Evolutionary conservation across 441 rosid genomes (phyloP).

Genomic region (Mallotus repandus): DNA sequence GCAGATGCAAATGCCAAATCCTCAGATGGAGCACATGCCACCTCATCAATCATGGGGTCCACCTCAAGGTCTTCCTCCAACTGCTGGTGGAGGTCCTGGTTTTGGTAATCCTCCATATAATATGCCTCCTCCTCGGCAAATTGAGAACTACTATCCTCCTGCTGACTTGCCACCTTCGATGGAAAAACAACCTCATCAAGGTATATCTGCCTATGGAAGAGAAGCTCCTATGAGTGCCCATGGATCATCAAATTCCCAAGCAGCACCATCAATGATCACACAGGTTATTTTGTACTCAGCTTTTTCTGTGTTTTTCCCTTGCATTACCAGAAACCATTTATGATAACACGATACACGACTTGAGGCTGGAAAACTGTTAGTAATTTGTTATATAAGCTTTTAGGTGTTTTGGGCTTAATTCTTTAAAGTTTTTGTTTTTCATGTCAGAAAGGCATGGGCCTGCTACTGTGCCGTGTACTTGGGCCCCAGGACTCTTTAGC

Average conservation of each 20-base stretch:
- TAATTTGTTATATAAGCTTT: no score
- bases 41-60: constrained; percentile 93
- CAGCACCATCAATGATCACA: constrained; percentile 84
- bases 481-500: no score
- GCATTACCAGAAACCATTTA: neutral
- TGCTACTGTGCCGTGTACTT: no score
- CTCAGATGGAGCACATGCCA: constrained; percentile 81
- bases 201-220: constrained; percentile 94
- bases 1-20: constrained; percentile 82
- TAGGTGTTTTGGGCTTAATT: no score
- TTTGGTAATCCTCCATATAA: constrained; percentile 64
- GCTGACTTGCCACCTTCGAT: constrained; percentile 72
- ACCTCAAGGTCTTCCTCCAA: constrained; percentile 78
- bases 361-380: constrained; percentile 4
- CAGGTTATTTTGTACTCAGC: constrained; percentile 49
- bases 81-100: constrained; percentile 69
- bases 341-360: neutral
- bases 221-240: constrained; percentile 73
- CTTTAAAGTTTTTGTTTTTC: no score
- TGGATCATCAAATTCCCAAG: constrained; percentile 55
- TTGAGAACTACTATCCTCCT: constrained; percentile 74
- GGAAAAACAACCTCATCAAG: constrained; percentile 94
- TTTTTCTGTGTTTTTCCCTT: neutral
- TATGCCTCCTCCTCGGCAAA: constrained; percentile 80
- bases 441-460: no score